Conservation (phyloP, 805 yeast genomes). For the Wickerhamiella allomyrinae region DNA sequence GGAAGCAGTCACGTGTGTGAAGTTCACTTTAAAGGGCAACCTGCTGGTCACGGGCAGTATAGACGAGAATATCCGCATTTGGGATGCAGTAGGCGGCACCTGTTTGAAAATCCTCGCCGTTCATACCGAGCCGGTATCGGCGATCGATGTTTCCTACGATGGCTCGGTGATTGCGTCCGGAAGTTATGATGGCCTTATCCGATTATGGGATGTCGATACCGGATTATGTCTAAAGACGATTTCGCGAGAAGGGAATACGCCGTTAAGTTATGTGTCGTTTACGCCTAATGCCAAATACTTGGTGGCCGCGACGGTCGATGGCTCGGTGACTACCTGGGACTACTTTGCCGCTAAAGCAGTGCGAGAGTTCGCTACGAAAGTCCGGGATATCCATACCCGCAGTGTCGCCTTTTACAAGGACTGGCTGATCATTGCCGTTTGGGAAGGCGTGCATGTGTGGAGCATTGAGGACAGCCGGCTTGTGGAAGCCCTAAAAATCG, state of each 20-base stretch:
- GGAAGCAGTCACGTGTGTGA: slow-evolving; percentile 61
- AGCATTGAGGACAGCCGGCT: neutral
- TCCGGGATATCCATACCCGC: slow-evolving; percentile 3
- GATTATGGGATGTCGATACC: slow-evolving; percentile 74
- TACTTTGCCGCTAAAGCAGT: slow-evolving; percentile 68
- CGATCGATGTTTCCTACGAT: slow-evolving; percentile 60
- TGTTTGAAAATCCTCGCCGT: slow-evolving; percentile 74
- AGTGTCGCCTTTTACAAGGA: slow-evolving; percentile 1
- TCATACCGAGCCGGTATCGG: slow-evolving; percentile 79
- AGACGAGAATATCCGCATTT: slow-evolving; percentile 79
- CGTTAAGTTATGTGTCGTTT: slow-evolving; percentile 58
- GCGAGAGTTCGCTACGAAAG: slow-evolving; percentile 26
- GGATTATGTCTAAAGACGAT: slow-evolving; percentile 89
- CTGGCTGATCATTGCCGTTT: neutral
- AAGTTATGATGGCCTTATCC: slow-evolving; percentile 77
- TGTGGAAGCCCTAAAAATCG: neutral
- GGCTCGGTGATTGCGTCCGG: slow-evolving; percentile 76
- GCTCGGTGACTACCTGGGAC: slow-evolving; percentile 70
- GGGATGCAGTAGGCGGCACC: slow-evolving; percentile 68
- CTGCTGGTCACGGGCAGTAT: slow-evolving; percentile 68
- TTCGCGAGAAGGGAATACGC: slow-evolving; percentile 38
- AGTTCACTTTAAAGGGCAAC: slow-evolving; percentile 62
- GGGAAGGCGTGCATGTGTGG: neutral
- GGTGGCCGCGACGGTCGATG: slow-evolving; percentile 68
- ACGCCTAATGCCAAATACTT: slow-evolving; percentile 73